phyloP scores from a whole-genome alignment of 2,329 filamentous ascomycete genomes.

The Trichoderma koningiopsis region DNA sequence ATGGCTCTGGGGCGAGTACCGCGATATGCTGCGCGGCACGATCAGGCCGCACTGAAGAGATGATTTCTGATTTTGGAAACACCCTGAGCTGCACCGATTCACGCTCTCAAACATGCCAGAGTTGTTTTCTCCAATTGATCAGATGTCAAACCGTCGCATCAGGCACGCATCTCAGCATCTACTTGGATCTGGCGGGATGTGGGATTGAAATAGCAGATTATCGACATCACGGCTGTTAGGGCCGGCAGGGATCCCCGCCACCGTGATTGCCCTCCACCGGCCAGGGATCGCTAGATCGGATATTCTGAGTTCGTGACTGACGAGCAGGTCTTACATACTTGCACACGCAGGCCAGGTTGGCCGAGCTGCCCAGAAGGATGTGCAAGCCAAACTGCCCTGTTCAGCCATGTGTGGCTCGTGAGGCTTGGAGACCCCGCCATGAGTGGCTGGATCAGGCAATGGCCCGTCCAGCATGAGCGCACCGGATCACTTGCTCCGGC shows the following conservation, averaged over 20 bases:
- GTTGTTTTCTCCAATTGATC: not conserved
- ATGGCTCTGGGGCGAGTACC: not conserved
- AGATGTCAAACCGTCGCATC: not conserved
- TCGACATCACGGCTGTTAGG: not conserved
- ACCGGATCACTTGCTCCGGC: not conserved
- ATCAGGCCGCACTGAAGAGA: not conserved
- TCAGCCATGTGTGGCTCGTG: not conserved
- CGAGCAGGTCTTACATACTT: not conserved
- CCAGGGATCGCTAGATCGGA: not conserved
- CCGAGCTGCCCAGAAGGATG: not conserved
- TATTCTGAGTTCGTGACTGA: not conserved
- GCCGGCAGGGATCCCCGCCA: not conserved
- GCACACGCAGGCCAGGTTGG: not conserved
- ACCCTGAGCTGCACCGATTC: not conserved
- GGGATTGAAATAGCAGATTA: not conserved
- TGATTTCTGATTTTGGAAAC: not conserved
- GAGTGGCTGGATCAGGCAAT: not conserved
- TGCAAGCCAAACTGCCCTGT: not conserved
- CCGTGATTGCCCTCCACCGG: not conserved
- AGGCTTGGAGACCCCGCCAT: not conserved
- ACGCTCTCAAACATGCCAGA: not conserved
- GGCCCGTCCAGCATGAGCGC: not conserved
- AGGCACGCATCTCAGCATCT: not conserved
- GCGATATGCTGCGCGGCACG: not conserved
- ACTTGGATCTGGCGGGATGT: not conserved